Evolutionary conservation across 129 eudicot species (phyloP).

Genomic region (Flaveria bidentis): DNA sequence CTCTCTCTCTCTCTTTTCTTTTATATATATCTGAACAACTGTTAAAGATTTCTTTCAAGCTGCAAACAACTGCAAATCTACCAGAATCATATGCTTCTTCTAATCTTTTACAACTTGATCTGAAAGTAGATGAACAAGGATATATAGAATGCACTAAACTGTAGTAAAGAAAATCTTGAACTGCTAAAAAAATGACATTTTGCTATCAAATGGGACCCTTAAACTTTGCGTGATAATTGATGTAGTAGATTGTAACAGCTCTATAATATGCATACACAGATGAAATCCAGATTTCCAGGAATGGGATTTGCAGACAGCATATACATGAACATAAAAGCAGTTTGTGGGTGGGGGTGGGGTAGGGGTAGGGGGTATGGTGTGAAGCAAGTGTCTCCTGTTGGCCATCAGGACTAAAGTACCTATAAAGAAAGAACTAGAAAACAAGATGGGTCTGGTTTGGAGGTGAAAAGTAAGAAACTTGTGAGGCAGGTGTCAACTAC

Average conservation of each 20-base stretch:
- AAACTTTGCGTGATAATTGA: conserved; percentile 21
- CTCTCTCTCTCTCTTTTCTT: too few relatives aligned
- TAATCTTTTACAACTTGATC: background rate
- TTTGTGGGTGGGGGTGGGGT: conserved; percentile 12
- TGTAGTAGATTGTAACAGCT: conserved; percentile 31
- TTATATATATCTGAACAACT: background rate
- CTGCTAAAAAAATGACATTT: conserved; percentile 28
- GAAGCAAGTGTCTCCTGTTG: conserved; percentile 35
- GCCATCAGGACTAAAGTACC: conserved; percentile 27
- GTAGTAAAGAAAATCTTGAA: conserved; percentile 26
- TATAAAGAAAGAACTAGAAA: conserved; percentile 26
- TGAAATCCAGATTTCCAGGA: conserved; percentile 33
- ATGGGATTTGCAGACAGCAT: conserved; percentile 23
- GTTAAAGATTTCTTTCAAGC: conserved; percentile 13
- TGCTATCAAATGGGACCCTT: conserved; percentile 32
- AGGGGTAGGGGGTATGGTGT: conserved; percentile 17
- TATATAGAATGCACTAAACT: conserved; percentile 4
- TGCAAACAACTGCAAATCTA: conserved; percentile 6
- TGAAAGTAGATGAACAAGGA: background rate
- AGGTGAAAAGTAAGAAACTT: conserved; percentile 23
- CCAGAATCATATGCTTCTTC: too few relatives aligned
- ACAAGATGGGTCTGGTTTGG: conserved; percentile 34
- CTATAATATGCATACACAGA: conserved; percentile 29
- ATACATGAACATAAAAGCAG: conserved; percentile 15
- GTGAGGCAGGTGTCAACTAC: conserved; percentile 21